Conservation (phyloP, 164 flowering plant genomes). For the Magnolia officinalis region DNA sequence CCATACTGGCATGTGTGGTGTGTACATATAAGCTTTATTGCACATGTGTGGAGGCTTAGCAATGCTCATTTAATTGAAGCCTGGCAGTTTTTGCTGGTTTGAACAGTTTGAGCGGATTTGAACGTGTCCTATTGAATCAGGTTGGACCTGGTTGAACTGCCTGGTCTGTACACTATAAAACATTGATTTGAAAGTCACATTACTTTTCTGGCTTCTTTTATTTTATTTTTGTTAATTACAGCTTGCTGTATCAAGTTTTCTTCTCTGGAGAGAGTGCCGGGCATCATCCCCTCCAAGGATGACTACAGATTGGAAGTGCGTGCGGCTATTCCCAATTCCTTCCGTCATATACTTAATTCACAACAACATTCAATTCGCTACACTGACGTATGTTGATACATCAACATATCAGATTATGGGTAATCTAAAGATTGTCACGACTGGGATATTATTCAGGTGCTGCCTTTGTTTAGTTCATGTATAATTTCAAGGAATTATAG, state of each 20-base stretch:
- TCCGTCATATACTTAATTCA: conserved; percentile 87
- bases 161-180: neutral
- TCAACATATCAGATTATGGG: conserved; percentile 99
- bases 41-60: too few species aligned
- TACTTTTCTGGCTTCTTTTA: neutral
- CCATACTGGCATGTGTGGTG: too few species aligned
- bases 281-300: conserved; percentile 59
- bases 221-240: conserved; percentile 25
- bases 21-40: too few species aligned
- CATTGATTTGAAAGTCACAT: neutral
- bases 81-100: too few species aligned
- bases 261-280: conserved; percentile 73
- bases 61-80: too few species aligned
- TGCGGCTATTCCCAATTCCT: conserved; percentile 80
- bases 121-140: neutral
- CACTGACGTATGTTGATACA: conserved; percentile 87
- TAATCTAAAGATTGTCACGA: conserved; percentile 89
- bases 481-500: neutral
- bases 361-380: conserved; percentile 96
- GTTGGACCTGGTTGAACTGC: neutral
- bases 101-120: too few species aligned
- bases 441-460: conserved; percentile 93
- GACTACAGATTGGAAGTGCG: conserved; percentile 87
- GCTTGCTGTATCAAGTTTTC: conserved; percentile 76
- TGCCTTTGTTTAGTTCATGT: neutral